phyloP scores from a whole-genome alignment of 139 green algal genomes.

The Asterochloris erici region DNA sequence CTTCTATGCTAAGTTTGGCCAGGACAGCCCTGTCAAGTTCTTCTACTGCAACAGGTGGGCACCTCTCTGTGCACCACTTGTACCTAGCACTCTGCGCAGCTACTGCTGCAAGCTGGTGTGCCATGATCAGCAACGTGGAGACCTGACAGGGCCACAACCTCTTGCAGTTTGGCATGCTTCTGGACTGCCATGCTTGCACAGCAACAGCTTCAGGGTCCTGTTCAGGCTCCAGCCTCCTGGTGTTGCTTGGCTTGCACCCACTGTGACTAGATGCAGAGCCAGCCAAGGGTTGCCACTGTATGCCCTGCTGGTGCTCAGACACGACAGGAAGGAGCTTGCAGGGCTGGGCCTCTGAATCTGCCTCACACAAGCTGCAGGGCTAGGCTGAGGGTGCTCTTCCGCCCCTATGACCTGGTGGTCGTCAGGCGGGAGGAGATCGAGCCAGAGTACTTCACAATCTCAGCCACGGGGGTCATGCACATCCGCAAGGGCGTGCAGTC shows the following conservation, averaged over 20 bases:
- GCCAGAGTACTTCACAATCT: constrained; percentile 75
- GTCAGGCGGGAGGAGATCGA: constrained; percentile 42
- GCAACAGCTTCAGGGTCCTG: not conserved
- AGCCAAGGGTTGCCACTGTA: no score
- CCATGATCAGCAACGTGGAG: no score
- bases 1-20: constrained; percentile 71
- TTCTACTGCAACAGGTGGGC: constrained; percentile 76
- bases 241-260: not conserved
- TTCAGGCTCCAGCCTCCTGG: not conserved
- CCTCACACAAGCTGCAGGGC: constrained; percentile 25
- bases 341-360: not conserved
- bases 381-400: constrained; percentile 43
- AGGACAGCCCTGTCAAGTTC: constrained; percentile 76
- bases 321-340: not conserved
- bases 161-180: no score
- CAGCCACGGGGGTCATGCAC: constrained; percentile 66
- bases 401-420: constrained; percentile 73
- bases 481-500: constrained; percentile 56
- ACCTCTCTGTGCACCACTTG: not conserved
- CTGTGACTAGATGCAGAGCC: not conserved
- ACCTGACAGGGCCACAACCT: no score
- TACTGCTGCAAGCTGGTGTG: no score
- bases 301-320: no score
- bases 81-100: no score
- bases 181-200: no score